phyloP scores from a whole-genome alignment of 257 asterid species.

The Leptodermis oblonga region DNA sequence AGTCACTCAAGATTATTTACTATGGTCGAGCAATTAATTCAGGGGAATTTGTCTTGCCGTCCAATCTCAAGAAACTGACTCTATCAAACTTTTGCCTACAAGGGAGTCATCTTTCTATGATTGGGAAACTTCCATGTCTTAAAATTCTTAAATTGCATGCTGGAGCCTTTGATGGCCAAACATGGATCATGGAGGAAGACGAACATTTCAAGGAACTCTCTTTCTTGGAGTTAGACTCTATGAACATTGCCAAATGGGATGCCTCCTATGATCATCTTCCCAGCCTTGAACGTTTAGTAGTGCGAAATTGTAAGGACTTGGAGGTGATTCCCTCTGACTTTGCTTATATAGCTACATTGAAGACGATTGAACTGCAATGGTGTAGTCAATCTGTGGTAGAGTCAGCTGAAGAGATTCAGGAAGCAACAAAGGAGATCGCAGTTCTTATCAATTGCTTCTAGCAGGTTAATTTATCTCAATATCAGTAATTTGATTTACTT shows the following conservation, averaged over 20 bases:
- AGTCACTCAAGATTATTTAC: constrained; percentile 9
- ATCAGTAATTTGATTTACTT: background rate
- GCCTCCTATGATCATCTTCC: constrained; percentile 4
- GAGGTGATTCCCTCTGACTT: background rate
- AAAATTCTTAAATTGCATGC: background rate
- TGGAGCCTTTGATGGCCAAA: background rate
- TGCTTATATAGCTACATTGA: background rate
- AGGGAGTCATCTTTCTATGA: background rate
- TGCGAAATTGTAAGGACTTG: background rate
- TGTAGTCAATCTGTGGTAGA: constrained; percentile 8
- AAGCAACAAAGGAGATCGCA: background rate
- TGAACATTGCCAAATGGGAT: constrained; percentile 1
- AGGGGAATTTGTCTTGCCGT: background rate
- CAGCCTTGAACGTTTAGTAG: background rate
- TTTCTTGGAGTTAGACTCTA: background rate
- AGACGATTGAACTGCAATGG: constrained; percentile 3
- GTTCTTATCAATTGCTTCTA: background rate
- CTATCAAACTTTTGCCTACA: background rate
- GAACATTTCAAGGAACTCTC: constrained; percentile 4
- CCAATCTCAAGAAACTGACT: background rate
- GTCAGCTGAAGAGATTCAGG: background rate
- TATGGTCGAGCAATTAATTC: background rate
- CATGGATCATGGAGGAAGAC: constrained; percentile 2
- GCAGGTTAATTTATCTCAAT: background rate
- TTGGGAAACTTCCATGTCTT: background rate